phyloP scores from a whole-genome alignment of 768 basidiomycete genomes.

The Stropharia rugosoannulata region DNA sequence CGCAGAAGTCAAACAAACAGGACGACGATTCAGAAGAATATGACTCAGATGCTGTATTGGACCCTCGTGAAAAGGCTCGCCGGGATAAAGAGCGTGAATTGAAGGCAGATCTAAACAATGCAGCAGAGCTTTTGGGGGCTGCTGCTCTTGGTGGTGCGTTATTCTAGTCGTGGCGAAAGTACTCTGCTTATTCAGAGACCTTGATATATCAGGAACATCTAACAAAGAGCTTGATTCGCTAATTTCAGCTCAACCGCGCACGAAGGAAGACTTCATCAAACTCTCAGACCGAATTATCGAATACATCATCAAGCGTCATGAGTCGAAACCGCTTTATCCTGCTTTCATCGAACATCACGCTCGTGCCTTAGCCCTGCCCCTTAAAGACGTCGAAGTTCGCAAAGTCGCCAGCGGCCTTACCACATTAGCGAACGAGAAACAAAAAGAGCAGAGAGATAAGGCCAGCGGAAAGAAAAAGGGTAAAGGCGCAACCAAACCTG shows the following conservation, averaged over 20 bases:
- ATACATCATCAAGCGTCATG: slow-evolving; percentile 73
- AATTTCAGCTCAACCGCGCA: slow-evolving; percentile 77
- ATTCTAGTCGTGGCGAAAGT: neutral
- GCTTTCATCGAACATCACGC: slow-evolving; percentile 84
- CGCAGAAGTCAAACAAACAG: slow-evolving; percentile 55
- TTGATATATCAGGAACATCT: slow-evolving; percentile 51
- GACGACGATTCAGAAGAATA: slow-evolving; percentile 51
- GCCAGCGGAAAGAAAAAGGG: slow-evolving; percentile 89
- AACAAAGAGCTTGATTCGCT: slow-evolving; percentile 68
- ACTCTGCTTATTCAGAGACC: neutral
- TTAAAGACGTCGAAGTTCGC: slow-evolving; percentile 89
- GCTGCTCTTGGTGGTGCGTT: slow-evolving; percentile 61
- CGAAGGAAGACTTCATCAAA: slow-evolving; percentile 83
- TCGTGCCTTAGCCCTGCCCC: slow-evolving; percentile 68
- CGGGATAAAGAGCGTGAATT: slow-evolving; percentile 80
- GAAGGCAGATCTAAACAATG: slow-evolving; percentile 83
- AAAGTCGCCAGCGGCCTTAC: slow-evolving; percentile 85
- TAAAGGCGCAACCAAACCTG: slow-evolving; percentile 70
- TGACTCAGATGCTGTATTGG: slow-evolving; percentile 72
- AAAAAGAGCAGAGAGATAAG: slow-evolving; percentile 85
- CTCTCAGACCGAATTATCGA: slow-evolving; percentile 77
- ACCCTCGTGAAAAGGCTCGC: slow-evolving; percentile 76
- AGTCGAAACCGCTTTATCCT: slow-evolving; percentile 79
- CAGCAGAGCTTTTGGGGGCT: slow-evolving; percentile 78
- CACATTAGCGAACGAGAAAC: slow-evolving; percentile 92